A percentile compares a stretch with the other conserved stretches of the same genome.
Evolutionary conservation across 2,329 filamentous ascomycete species (phyloP).

Genomic region (Ophiosphaerella korrae): DNA sequence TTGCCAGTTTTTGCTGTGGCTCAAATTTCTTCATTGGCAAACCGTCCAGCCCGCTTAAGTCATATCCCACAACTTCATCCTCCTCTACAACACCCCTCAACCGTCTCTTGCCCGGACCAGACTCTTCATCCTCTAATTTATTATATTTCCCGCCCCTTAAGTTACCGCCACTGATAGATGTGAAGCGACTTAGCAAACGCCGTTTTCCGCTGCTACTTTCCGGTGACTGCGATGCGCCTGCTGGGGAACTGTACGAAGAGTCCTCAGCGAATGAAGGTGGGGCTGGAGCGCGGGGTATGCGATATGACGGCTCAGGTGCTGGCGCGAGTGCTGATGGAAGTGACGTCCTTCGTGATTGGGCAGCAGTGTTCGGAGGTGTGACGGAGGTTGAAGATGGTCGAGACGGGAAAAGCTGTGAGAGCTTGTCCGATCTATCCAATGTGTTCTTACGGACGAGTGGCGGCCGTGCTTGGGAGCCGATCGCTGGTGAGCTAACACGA

Average conservation of each 20-base stretch:
- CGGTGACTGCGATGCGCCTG: constrained; percentile 20
- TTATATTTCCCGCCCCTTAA: constrained; percentile 32
- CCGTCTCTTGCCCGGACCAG: constrained; percentile 7
- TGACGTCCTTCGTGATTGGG: constrained; percentile 33
- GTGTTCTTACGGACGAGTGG: constrained; percentile 33
- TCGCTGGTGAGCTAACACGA: constrained; percentile 36
- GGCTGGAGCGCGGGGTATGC: constrained; percentile 37
- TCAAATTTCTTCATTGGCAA: constrained; percentile 35
- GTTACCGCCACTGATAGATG: constrained; percentile 30
- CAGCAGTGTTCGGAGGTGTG: constrained; percentile 21
- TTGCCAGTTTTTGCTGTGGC: constrained; percentile 12
- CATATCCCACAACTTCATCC: constrained; percentile 35
- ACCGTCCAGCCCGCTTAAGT: constrained; percentile 37
- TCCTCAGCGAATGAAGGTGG: constrained; percentile 38
- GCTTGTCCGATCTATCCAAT: constrained; percentile 37
- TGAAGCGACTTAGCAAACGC: constrained; percentile 37
- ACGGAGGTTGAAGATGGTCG: constrained; percentile 35
- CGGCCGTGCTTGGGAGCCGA: constrained; percentile 26
- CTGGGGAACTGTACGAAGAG: constrained; percentile 35
- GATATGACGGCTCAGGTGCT: constrained; percentile 34
- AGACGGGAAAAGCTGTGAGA: constrained; percentile 47
- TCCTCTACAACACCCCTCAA: constrained; percentile 36
- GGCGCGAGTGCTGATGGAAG: constrained; percentile 37
- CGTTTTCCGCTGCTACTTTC: constrained; percentile 32
- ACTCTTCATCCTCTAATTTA: constrained; percentile 41